Evolutionary conservation across 164 flowering plant species (phyloP), one percentile per base, ranked within the genome.

Genomic region (Berberis vulgaris): DNA sequence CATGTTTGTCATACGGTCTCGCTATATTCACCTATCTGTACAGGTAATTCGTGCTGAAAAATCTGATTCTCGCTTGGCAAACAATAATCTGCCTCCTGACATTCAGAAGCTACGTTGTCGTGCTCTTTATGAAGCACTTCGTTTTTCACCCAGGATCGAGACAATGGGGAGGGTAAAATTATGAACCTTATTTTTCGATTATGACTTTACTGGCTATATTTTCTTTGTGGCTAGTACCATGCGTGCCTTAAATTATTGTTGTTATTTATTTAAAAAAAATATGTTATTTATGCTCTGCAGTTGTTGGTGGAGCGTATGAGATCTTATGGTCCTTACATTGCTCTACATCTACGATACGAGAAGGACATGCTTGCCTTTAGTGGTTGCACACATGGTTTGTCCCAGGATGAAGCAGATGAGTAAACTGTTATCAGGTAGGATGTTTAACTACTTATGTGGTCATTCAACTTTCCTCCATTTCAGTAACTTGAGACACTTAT

Each of bases 361-460:
- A 91, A 94, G 64, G 99, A 94, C 69, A 84, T 94, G 96, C 97
- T 94, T 73, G 89, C 99, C 13, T 94, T 89, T 73, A 94, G 96
- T 83, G 99, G 99, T 62, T 94, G 99, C 83, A 87, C 95, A 5
- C 89, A 89, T 77, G 96, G 77, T 73, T 77, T 94, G 71, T 83
- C 96, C 68, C 57, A 78, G 6, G 78, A 67, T 60, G 99, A 94
- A 79, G 95, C 97, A 54, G 87, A 85, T 57, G 99, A 94, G 67
- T 79, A 91, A 45, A 81, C 81, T 74, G 70, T 43, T 47, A 89
- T 94, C 57, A 87, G 99, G 99, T 88, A 71, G 10, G 57, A 57
- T 62, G 10, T 56, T 26, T 26, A 26, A 26, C 26, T 26, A 26
- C 26, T 26, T 26, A 26, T 26, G 26, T 26, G 26, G 26, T 26